Percentiles rank a stretch among this genome's conserved stretches.
These are phyloP conservation scores for Chlorella sp. DNA, from an alignment of 139 green algal genomes.

Conservation along the genomic window DNA sequence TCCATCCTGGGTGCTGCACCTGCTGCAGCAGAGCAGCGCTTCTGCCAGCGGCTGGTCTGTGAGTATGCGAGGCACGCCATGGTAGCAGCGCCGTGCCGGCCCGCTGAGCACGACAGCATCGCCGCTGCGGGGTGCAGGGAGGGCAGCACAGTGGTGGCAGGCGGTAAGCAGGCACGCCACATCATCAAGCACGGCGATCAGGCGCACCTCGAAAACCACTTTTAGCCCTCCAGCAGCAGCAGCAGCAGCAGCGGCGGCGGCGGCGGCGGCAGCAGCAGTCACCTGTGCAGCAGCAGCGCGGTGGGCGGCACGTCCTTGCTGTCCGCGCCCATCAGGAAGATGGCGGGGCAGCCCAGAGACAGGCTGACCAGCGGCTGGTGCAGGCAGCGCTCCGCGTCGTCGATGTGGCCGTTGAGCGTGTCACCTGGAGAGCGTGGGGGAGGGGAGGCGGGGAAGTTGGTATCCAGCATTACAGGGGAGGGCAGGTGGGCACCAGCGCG, in stretches of 20 bases:
- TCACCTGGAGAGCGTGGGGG: slow-evolving; percentile 51
- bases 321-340: slow-evolving; percentile 88
- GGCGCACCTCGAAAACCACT: no score
- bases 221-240: no score
- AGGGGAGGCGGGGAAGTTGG: no score
- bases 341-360: slow-evolving; percentile 82
- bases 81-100: slow-evolving; percentile 74
- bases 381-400: slow-evolving; percentile 89
- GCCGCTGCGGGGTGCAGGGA: slow-evolving; percentile 49
- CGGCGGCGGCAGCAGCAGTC: no score
- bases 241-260: no score
- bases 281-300: slow-evolving; percentile 73
- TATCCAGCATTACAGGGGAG: no score
- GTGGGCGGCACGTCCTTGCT: slow-evolving; percentile 67
- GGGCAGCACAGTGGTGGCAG: no score
- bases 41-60: not conserved
- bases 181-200: no score
- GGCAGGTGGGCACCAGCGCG: no score
- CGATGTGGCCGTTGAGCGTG: slow-evolving; percentile 85
- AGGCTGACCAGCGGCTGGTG: slow-evolving; percentile 86
- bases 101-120: slow-evolving; percentile 86
- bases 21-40: not conserved
- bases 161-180: no score
- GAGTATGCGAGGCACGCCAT: slow-evolving; percentile 72
- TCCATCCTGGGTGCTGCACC: no score